Percentiles rank a stretch among this genome's conserved stretches.
phyloP scores from a whole-genome alignment of 176 grass and related monocot species.

The Tillandsia leiboldiana region DNA sequence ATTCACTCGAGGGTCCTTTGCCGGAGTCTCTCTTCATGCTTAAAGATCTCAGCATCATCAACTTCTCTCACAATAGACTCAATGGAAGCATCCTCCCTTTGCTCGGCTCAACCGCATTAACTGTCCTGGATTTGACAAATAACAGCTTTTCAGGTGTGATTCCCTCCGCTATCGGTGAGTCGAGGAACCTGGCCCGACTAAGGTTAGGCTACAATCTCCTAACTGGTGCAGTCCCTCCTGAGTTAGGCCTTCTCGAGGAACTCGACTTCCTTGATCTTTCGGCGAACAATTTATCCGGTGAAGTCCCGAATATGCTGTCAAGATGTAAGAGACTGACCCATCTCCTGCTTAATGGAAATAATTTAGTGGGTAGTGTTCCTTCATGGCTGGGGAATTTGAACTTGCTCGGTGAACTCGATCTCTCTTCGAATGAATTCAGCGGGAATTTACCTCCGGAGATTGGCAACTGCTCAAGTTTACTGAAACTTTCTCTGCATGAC shows the following conservation, averaged over 20 bases:
- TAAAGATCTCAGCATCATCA: slow-evolving; percentile 71
- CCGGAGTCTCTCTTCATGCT: slow-evolving; percentile 49
- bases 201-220: slow-evolving; percentile 54
- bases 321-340: slow-evolving; percentile 47
- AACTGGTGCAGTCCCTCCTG: slow-evolving; percentile 36
- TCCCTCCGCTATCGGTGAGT: slow-evolving; percentile 28
- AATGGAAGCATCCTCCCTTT: slow-evolving; percentile 52
- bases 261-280: slow-evolving; percentile 74
- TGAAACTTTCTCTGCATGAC: slow-evolving; percentile 63
- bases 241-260: slow-evolving; percentile 37
- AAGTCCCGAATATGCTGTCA: slow-evolving; percentile 49
- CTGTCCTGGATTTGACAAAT: slow-evolving; percentile 56
- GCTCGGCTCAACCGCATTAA: slow-evolving; percentile 44
- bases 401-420: slow-evolving; percentile 81
- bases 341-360: slow-evolving; percentile 64
- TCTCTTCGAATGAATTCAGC: slow-evolving; percentile 52
- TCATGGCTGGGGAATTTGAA: slow-evolving; percentile 50
- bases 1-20: slow-evolving; percentile 55
- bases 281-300: slow-evolving; percentile 45
- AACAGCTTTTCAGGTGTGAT: slow-evolving; percentile 76
- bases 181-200: slow-evolving; percentile 46
- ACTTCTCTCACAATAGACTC: slow-evolving; percentile 79
- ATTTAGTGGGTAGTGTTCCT: slow-evolving; percentile 40
- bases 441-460: slow-evolving; percentile 53
- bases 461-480: slow-evolving; percentile 50